Percentiles rank a stretch among this genome's conserved stretches.
These are phyloP conservation scores for Mycena belliarum DNA, from an alignment of 768 basidiomycete species.

Conservation along the genomic window DNA sequence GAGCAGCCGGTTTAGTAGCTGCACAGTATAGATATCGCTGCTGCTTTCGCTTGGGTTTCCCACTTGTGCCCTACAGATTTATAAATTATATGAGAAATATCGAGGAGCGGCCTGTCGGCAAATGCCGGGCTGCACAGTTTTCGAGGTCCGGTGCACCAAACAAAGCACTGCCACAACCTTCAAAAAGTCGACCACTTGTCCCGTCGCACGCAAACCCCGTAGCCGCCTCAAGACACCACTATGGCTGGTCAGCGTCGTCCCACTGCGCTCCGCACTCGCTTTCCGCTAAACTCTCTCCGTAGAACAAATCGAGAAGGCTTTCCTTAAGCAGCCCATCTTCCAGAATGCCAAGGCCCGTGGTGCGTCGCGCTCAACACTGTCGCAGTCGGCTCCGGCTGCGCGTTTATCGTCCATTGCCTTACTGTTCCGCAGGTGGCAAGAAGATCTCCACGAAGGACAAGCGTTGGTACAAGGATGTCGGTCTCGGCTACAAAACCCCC, in stretches of 20 bases:
- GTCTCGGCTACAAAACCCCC: conserved; percentile 96
- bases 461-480: conserved; percentile 99
- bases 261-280: neutral
- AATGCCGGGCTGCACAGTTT: neutral
- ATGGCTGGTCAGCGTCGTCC: conserved; percentile 21
- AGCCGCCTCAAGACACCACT: conserved; percentile 13
- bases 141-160: too few relatives aligned
- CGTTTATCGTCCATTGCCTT: conserved; percentile 3
- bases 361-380: conserved; percentile 52
- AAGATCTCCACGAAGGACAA: conserved; percentile 93
- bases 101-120: neutral
- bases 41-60: too few relatives aligned
- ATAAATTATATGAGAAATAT: too few relatives aligned
- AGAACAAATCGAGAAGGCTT: conserved; percentile 89
- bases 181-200: neutral
- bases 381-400: too few relatives aligned
- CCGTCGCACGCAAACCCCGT: neutral
- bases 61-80: too few relatives aligned
- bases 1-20: too few relatives aligned
- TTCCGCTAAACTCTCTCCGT: conserved; percentile 7
- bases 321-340: conserved; percentile 97
- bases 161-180: neutral
- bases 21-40: too few relatives aligned
- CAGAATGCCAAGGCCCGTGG: conserved; percentile 94
- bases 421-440: conserved; percentile 62